Base-by-base conservation (phyloP, 106 monocot genomes). In the Acorus gramineus region DNA sequence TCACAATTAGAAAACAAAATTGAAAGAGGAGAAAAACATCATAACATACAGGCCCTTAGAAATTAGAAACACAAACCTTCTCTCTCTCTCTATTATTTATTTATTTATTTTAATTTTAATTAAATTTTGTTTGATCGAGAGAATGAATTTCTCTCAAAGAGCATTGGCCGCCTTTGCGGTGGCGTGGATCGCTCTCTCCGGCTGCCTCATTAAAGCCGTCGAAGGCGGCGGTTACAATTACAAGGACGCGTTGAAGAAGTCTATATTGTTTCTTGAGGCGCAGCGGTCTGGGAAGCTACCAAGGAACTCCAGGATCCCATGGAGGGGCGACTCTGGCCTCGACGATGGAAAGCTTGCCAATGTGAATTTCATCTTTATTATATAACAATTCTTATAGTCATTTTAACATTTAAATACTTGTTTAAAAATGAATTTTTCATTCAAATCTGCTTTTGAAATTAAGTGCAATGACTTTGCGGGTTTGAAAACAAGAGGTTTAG, bases 251-350 rank as follows among this genome's bases (percentile, higher is more conserved):
- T 63, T 87, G 8, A 72, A 71, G 3, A 87, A 87, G 75, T 83
- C 83, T 3, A 46, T 87, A 49, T 10, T 87, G 55, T 87, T 87
- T 72, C 77, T 87, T 10, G 87, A 87, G 62, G 80, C 83, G 8
- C 87, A 87, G 47, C 62, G 83, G 47, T 87, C 83, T 1, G 87
- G 87, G 45, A 87, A 78, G 77, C 80, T 87, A 47, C 80, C 80
- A 2, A 9, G 57, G 4, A 80, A 69, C 47, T 63, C 58, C 6
- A 77, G 88, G 73, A 68, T 93, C 11, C 79, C 55, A 6, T 93
- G 85, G 92, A 77, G 87, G 55, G 87, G 85, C 2, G 88, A 93
- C 66, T 88, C 92, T 1, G 85, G 57, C 0, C 80, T 89, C 12
- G 46, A 69, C 3, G 93, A 93, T 46, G 93, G 89, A 55, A 77